A percentile compares a stretch with the other conserved stretches of the same genome.
These are phyloP conservation scores for Posidonia oceanica DNA, from an alignment of 116 monocot genomes.

Conservation along the genomic window DNA sequence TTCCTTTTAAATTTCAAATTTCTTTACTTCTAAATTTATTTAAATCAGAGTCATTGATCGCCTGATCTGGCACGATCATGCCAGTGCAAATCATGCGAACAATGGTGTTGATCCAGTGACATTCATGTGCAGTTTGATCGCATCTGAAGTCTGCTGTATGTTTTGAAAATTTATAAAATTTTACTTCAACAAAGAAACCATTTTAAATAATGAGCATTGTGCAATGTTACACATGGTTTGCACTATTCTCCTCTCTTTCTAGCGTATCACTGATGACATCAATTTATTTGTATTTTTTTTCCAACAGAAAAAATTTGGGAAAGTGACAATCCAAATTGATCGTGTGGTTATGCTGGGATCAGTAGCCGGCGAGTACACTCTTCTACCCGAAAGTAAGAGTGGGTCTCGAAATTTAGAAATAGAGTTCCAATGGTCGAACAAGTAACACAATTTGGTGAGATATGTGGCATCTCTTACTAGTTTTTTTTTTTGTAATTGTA, in stretches of 20 bases:
- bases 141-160: too few species aligned
- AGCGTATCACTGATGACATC: neutral
- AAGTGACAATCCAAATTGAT: conserved; percentile 96
- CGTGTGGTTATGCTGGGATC: conserved; percentile 97
- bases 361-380: conserved; percentile 83
- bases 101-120: too few species aligned
- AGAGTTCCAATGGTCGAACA: conserved; percentile 98
- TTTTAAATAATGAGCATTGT: too few species aligned
- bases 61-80: too few species aligned
- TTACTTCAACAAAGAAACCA: too few species aligned
- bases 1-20: too few species aligned
- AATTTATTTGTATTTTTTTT: neutral
- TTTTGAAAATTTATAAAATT: too few species aligned
- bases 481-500: conserved; percentile 3
- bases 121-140: too few species aligned
- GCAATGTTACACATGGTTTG: too few species aligned
- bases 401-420: conserved; percentile 85
- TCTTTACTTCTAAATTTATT: too few species aligned
- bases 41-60: too few species aligned
- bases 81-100: too few species aligned
- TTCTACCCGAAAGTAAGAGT: conserved; percentile 96
- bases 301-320: conserved; percentile 81
- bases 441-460: conserved; percentile 18
- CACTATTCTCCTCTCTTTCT: neutral
- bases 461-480: neutral